Evolutionary conservation across 768 basidiomycete species (phyloP), one percentile per base, ranked within the genome.

Genomic region (Mrakia frigida): DNA sequence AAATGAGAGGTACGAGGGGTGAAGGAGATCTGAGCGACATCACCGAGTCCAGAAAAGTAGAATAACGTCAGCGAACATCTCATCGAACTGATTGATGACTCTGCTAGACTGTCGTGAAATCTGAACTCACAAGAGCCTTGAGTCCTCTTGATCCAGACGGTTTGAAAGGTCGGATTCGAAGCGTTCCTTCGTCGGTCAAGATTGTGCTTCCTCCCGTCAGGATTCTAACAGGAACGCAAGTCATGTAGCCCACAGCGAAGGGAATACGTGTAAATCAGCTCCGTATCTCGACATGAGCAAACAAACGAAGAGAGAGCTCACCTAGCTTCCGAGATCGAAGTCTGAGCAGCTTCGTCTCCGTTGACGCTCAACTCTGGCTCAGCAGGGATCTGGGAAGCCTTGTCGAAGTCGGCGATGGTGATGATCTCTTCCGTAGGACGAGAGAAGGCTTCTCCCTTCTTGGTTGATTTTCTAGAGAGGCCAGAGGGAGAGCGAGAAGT

Each of bases 1-100:
- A 98, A 93, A 71, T 87, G 87, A 5, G 93, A 94, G 76, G 90
- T 89, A 70, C 96, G 88, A 6, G 95, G 93, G 7, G 90, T 87
- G 84, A 97, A 98, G 28, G 91, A 77, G 70, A 77, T 70, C 75
- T 76, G 39, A n/a, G 53, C 13, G 21, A 10, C 11, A 37, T 21
- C 31, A 16, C 5, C 41, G 69, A 33, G 37, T 6, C n/a, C 6
- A n/a, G 3, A 46, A 53, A 6, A 31, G 7, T 7, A 31, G n/a
- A 16, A 23, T 2, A 1, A 52, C 11, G 37, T 41, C 39, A 6
- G 39, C 10, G 6, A 9, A 6, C 11, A 13, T 43, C 28, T 23
- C 39, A 41, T 9, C 11, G 43, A 46, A 3, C 33, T 37, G 3
- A 1, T 21, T 4, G n/a, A 13, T 11, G 23, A 39, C 13, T 33